Percentiles rank a stretch among this genome's conserved stretches.
phyloP scores from a whole-genome alignment of 2,329 filamentous ascomycete species.

The Colletotrichum destructivum region DNA sequence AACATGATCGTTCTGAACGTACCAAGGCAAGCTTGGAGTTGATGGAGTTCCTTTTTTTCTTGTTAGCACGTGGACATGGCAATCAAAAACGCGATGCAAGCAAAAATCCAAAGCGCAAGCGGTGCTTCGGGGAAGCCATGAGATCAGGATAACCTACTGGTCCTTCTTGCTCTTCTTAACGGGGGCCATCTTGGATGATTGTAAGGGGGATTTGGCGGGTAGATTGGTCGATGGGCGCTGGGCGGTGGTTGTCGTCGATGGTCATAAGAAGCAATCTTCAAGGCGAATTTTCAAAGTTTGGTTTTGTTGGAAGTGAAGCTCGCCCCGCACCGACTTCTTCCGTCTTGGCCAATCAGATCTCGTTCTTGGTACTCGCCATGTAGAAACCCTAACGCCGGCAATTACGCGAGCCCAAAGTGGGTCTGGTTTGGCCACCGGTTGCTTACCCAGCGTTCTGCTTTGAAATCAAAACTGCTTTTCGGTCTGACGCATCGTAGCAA shows the following conservation, averaged over 20 bases:
- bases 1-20: not conserved
- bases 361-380: not conserved
- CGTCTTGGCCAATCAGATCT: not conserved
- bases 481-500: conserved; percentile 47
- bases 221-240: conserved; percentile 43
- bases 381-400: conserved; percentile 12
- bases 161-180: conserved; percentile 90
- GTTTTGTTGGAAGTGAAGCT: conserved; percentile 14
- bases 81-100: not conserved
- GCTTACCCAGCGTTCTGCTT: conserved; percentile 58
- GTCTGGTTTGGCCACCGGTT: conserved; percentile 25
- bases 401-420: conserved; percentile 32
- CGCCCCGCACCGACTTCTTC: not conserved
- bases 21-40: conserved; percentile 21
- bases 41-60: conserved; percentile 70
- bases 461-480: conserved; percentile 65
- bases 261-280: not conserved
- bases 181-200: conserved; percentile 74
- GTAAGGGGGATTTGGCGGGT: conserved; percentile 48
- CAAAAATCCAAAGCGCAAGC: not conserved
- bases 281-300: not conserved
- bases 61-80: not conserved
- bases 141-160: conserved; percentile 56
- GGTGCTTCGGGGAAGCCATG: too few relatives aligned
- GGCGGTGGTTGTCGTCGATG: conserved; percentile 36